Conservation (phyloP, 495 filamentous ascomycete genomes). For the Xylaria longipes region DNA sequence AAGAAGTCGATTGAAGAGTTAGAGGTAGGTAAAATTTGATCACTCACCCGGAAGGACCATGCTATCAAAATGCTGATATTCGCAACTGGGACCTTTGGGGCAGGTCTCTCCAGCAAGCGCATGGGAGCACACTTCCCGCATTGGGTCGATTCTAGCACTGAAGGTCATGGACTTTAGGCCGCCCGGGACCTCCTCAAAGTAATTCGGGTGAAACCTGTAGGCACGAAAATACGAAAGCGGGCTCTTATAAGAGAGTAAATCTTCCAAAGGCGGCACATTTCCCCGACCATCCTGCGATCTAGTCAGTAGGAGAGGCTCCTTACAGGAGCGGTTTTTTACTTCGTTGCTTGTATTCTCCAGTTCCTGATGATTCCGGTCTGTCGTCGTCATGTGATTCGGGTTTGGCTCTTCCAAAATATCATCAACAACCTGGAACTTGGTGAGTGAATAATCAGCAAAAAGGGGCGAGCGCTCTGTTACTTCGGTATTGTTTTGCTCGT, state of each 20-base stretch:
- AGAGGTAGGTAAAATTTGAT: not conserved
- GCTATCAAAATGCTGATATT: slow-evolving; percentile 80
- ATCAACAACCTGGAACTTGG: slow-evolving; percentile 15
- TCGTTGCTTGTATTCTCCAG: slow-evolving; percentile 31
- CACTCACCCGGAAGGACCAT: slow-evolving; percentile 84
- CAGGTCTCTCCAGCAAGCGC: slow-evolving; percentile 78
- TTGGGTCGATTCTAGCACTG: slow-evolving; percentile 82
- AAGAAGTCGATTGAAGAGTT: not conserved
- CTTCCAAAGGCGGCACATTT: slow-evolving; percentile 29
- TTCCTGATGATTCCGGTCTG: slow-evolving; percentile 12
- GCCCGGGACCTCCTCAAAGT: slow-evolving; percentile 67
- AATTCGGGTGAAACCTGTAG: slow-evolving; percentile 87
- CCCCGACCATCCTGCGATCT: slow-evolving; percentile 34
- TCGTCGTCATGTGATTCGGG: slow-evolving; percentile 14
- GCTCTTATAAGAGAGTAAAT: slow-evolving; percentile 76
- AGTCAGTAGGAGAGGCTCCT: slow-evolving; percentile 42
- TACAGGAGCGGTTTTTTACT: slow-evolving; percentile 40
- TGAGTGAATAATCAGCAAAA: slow-evolving; percentile 11
- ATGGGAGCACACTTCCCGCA: slow-evolving; percentile 73
- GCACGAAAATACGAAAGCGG: slow-evolving; percentile 82
- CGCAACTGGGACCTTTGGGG: slow-evolving; percentile 69
- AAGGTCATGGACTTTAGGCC: slow-evolving; percentile 91
- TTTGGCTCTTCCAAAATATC: slow-evolving; percentile 27
- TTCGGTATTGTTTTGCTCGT: slow-evolving; percentile 8
- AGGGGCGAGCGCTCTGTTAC: slow-evolving; percentile 3